Base-by-base conservation (phyloP, 2,329 filamentous ascomycete genomes). In the Keithomyces neogunnii region DNA sequence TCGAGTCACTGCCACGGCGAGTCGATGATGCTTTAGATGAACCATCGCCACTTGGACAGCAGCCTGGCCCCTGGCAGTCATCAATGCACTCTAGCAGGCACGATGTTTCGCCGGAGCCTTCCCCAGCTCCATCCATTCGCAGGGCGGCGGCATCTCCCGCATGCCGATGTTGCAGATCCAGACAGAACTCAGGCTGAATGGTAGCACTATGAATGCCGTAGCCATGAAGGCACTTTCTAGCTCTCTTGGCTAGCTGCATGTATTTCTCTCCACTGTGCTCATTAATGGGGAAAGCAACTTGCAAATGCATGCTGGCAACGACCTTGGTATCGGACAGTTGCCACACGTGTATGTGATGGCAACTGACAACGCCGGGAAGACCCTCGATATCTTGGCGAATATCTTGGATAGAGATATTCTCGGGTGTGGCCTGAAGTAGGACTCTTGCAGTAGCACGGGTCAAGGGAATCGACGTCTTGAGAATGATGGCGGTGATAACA, bases 281-380 rank as follows among this genome's bases (percentile, higher is more conserved):
- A 63, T 90, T 85, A 67, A 95, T 90, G 59, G 91, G 88, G 66
- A 95, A 96, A 45, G 85, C 84, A 28, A 99, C 86, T 66, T 96
- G 89, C 44, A 99, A 85, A 65, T 99, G 93, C 69, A 99, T 81
- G 9, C 88, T 93, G 10, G 93, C 92, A 38, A 99, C 86, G 35
- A 96, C 77, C 73, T 96, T 96, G 49, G 90, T 93, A 65, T 97
- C 92, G 13, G 88, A 95, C 35, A 99, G 80, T 68, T 97, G 92
- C 93, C 93, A 99, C 55, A 99, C 90, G 66, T 99, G 93, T 28
- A 99, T 78, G 66, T 99, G 92, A 69, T 99, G 93, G 63, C 90
- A 96, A 65, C 87, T 89, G 55, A 93, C 75, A 46, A 99, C 87
- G 42, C 91, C 91, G 0, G 87, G 86, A 5, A 99, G 81, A 13